These are phyloP conservation scores for Aspergillus fumigatiaffinis DNA, from an alignment of 2,329 filamentous ascomycete species.

Conservation along the genomic window DNA sequence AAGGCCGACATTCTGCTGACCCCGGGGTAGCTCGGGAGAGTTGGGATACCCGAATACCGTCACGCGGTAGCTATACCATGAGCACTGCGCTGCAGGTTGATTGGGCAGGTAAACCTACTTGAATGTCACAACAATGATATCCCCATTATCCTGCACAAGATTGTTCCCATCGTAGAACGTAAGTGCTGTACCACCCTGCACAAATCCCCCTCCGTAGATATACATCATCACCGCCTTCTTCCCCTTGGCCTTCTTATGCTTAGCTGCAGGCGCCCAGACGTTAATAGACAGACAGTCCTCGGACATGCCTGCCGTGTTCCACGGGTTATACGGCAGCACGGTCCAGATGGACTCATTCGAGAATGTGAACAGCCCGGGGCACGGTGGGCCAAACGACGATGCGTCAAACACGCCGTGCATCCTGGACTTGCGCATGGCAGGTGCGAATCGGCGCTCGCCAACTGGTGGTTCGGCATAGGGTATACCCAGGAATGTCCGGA, in stretches of 20 bases:
- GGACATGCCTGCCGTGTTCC: conserved; percentile 9
- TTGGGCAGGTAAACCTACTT: conserved; percentile 7
- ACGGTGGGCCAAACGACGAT: conserved; percentile 19
- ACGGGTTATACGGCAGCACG: conserved; percentile 13
- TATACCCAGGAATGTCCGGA: conserved; percentile 40
- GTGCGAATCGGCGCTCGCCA: conserved; percentile 41
- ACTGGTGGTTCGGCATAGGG: conserved; percentile 45
- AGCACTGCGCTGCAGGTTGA: too few relatives aligned
- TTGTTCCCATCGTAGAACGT: conserved; percentile 12
- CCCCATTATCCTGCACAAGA: conserved; percentile 11
- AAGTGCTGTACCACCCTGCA: conserved; percentile 7
- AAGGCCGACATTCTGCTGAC: conserved; percentile 13
- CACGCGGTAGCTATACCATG: conserved; percentile 12
- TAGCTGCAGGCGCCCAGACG: conserved; percentile 12
- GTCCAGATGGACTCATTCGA: conserved; percentile 13
- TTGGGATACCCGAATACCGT: conserved; percentile 19
- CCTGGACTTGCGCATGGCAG: conserved; percentile 20
- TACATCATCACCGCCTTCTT: conserved; percentile 14
- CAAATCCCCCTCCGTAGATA: conserved; percentile 16
- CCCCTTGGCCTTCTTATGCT: not conserved
- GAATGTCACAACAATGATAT: conserved; percentile 15
- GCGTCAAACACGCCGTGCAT: conserved; percentile 22
- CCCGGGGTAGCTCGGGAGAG: conserved; percentile 6
- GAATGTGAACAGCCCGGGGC: conserved; percentile 4
- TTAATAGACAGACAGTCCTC: conserved; percentile 19